These are phyloP conservation scores for Lachancea nothofagi DNA, from an alignment of 805 yeast genomes.

Conservation along the genomic window DNA sequence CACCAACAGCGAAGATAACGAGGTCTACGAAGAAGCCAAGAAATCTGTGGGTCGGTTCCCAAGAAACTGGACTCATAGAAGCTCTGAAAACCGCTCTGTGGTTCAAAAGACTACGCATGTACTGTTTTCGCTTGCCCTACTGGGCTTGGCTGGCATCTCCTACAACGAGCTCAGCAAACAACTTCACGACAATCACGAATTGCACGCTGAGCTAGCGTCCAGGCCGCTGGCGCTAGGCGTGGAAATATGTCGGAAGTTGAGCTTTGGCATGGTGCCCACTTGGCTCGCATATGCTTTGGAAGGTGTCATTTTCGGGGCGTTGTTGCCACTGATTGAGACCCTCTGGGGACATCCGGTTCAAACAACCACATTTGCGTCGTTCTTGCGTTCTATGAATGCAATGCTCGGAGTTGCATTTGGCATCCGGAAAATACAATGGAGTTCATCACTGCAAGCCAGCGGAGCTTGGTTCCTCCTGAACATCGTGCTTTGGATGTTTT, in stretches of 20 bases:
- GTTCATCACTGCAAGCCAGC: slow-evolving; percentile 57
- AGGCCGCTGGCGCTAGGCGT: slow-evolving; percentile 39
- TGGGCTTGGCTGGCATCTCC: slow-evolving; percentile 44
- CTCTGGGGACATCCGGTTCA: slow-evolving; percentile 14
- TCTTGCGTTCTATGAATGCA: slow-evolving; percentile 38
- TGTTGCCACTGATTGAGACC: slow-evolving; percentile 42
- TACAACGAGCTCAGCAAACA: slow-evolving; percentile 50
- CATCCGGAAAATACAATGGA: slow-evolving; percentile 64
- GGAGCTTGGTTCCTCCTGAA: slow-evolving; percentile 57
- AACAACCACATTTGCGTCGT: slow-evolving; percentile 18
- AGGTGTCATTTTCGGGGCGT: slow-evolving; percentile 54
- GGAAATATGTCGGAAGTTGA: slow-evolving; percentile 20
- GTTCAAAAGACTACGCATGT: slow-evolving; percentile 7
- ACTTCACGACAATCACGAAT: slow-evolving; percentile 46
- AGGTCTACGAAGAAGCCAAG: slow-evolving; percentile 31
- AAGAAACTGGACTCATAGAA: slow-evolving; percentile 2
- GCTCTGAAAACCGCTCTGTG: not conserved
- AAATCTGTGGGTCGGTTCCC: slow-evolving; percentile 12
- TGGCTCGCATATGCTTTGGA: slow-evolving; percentile 39
- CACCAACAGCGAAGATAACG: slow-evolving; percentile 28
- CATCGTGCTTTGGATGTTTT: slow-evolving; percentile 59
- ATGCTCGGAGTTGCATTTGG: slow-evolving; percentile 69
- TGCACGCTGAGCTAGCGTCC: slow-evolving; percentile 37
- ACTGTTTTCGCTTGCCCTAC: slow-evolving; percentile 17
- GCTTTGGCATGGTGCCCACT: slow-evolving; percentile 20